Conservation (phyloP, 1,284 basidiomycete genomes). For the Leccinum proliferum region DNA sequence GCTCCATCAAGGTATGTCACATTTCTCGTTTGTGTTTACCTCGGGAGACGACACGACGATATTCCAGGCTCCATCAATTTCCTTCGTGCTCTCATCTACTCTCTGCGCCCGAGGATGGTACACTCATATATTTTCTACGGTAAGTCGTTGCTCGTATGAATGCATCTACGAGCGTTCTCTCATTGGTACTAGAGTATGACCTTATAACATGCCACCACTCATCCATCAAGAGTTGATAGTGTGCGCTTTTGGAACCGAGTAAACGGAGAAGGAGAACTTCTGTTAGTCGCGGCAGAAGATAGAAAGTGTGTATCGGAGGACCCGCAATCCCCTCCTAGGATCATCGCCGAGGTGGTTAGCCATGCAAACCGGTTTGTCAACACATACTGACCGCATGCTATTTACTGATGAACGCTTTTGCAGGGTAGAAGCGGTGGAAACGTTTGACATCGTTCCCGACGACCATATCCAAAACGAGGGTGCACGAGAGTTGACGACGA, state of each 20-base stretch:
- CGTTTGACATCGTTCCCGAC: slow-evolving; percentile 49
- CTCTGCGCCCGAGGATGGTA: slow-evolving; percentile 90
- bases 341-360: slow-evolving; percentile 63
- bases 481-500: slow-evolving; percentile 43
- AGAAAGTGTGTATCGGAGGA: slow-evolving; percentile 43
- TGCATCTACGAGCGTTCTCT: background rate
- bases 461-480: slow-evolving; percentile 12
- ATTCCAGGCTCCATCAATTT: slow-evolving; percentile 79
- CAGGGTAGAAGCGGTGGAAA: slow-evolving; percentile 54
- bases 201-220: slow-evolving; percentile 63
- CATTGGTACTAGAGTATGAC: slow-evolving; percentile 54
- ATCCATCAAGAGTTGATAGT: slow-evolving; percentile 77
- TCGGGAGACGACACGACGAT: background rate
- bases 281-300: slow-evolving; percentile 83
- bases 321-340: slow-evolving; percentile 36
- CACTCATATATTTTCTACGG: slow-evolving; percentile 78
- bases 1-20: slow-evolving; percentile 16
- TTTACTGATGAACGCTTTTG: background rate
- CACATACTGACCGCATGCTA: background rate
- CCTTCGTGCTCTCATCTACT: slow-evolving; percentile 81
- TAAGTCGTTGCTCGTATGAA: slow-evolving; percentile 33
- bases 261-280: slow-evolving; percentile 52
- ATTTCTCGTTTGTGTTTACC: background rate
- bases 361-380: slow-evolving; percentile 65
- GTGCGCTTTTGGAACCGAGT: slow-evolving; percentile 54